Base-by-base conservation (phyloP, 805 yeast species). In the Monosporozyma servazzii region DNA sequence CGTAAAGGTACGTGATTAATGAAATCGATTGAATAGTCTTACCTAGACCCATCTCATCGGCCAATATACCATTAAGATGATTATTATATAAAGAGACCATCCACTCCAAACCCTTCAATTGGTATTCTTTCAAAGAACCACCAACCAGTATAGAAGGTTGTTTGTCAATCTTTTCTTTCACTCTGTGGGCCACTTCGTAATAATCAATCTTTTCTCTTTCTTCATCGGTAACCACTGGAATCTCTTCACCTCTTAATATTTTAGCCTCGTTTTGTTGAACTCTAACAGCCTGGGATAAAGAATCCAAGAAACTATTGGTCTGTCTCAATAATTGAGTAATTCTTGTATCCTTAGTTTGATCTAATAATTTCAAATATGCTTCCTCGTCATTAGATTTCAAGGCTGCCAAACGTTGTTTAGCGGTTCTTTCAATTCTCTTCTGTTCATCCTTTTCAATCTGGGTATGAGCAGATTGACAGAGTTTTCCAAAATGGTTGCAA, bases 31-130 rank as follows among this genome's bases (percentile, higher is more conserved):
- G 99, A 63, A 91, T 91, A 1, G 99, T 91, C 66, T 91, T 91
- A 64, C 99, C 99, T 53, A 91, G 76, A 53, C 99, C 99, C 99
- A 91, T 91, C 71, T 91, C 99, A 72, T 91, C 98, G 2, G 99
- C 99, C 50, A 91, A 71, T 55, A 91, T 93, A 72, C 99, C 99
- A 65, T 91, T 91, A 62, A 91, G 77, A 65, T 88, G 95, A 70
- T 91, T 91, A 65, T 91, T 91, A 72, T 77, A 91, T 52, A 91
- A 72, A 0, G 98, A 91, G 3, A 91, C 96, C 98, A 91, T 93
- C 99, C 99, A 91, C 66, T 91, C 96, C 53, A 91, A 75, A 63
- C 99, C 99, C 68, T 87, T 87, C 52, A 93, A 15, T 70, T 91
- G 99, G 66, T 93, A 91, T 61, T 91, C 99, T 64, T 91, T 91